A percentile compares a stretch with the other conserved stretches of the same genome.
Conservation (phyloP, 805 yeast genomes). For the Kuraishia piskuri region DNA sequence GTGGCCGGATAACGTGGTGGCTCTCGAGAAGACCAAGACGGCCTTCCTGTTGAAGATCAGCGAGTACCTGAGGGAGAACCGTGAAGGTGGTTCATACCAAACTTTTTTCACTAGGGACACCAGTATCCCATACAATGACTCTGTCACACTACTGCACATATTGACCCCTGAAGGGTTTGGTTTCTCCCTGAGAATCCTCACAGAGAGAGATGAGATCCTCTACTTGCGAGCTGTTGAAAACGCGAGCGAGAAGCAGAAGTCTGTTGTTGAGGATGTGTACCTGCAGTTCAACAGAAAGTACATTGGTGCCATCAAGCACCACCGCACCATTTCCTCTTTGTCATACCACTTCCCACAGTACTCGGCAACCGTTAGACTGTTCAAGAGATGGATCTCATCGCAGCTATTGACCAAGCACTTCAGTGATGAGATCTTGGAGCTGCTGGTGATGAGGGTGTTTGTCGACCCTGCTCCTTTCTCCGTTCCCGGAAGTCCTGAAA, state of each 20-base stretch:
- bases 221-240: conserved; percentile 66
- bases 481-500: conserved; percentile 68
- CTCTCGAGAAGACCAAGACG: conserved; percentile 82
- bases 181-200: conserved; percentile 64
- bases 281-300: conserved; percentile 58
- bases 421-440: conserved; percentile 71
- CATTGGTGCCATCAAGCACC: conserved; percentile 66
- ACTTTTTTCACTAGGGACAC: conserved; percentile 60
- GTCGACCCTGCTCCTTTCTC: conserved; percentile 83
- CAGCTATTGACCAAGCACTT: conserved; percentile 70
- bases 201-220: conserved; percentile 76
- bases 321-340: conserved; percentile 66
- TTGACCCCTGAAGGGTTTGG: conserved; percentile 88
- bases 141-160: conserved; percentile 50
- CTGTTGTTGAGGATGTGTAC: conserved; percentile 51
- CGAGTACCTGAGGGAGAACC: conserved; percentile 30
- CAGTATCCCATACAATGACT: conserved; percentile 55
- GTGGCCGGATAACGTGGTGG: conserved; percentile 91
- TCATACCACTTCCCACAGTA: conserved; percentile 64
- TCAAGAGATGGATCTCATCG: conserved; percentile 84
- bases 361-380: conserved; percentile 73
- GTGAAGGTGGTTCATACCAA: conserved; percentile 33
- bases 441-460: conserved; percentile 76
- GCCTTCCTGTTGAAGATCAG: conserved; percentile 73
- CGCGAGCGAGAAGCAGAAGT: conserved; percentile 50